A percentile compares a stretch with the other conserved stretches of the same genome.
Conservation (phyloP, 2,329 filamentous ascomycete species). For the Aspergillus arachidicola region DNA sequence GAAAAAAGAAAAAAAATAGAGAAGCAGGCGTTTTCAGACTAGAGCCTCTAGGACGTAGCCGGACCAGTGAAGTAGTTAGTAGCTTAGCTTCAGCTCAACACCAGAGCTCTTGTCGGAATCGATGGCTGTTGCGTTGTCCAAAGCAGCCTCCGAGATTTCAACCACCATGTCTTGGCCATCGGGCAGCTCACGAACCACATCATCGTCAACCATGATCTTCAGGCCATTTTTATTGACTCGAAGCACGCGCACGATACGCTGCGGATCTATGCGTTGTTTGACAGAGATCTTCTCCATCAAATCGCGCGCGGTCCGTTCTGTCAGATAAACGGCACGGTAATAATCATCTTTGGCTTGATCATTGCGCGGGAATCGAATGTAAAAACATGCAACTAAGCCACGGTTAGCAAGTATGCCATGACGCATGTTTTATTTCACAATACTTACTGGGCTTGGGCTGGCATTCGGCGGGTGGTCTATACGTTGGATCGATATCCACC, state of each 20-base stretch:
- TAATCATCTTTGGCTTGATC: conserved; percentile 60
- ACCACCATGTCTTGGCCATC: conserved; percentile 90
- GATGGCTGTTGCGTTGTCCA: conserved; percentile 32
- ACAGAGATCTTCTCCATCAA: conserved; percentile 71
- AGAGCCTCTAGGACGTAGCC: not conserved
- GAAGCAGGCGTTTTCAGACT: not conserved
- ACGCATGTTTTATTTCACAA: not conserved
- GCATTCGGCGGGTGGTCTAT: conserved; percentile 75
- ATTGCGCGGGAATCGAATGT: conserved; percentile 64
- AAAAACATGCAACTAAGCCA: conserved; percentile 77
- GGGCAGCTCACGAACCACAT: conserved; percentile 77
- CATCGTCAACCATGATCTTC: conserved; percentile 86
- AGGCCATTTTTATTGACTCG: conserved; percentile 74
- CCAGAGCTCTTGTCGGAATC: conserved; percentile 25
- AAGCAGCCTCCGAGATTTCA: conserved; percentile 66
- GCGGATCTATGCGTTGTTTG: conserved; percentile 80
- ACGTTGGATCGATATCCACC: conserved; percentile 82
- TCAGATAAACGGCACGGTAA: conserved; percentile 84
- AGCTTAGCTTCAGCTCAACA: conserved; percentile 57
- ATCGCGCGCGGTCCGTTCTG: conserved; percentile 73
- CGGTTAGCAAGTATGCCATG: conserved; percentile 33
- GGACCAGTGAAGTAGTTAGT: conserved; percentile 45
- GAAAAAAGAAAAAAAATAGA: conserved; percentile 15
- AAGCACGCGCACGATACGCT: conserved; percentile 69
- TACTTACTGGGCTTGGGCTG: conserved; percentile 65